Percentiles rank a stretch among this genome's conserved stretches.
Evolutionary conservation across 768 basidiomycete genomes (phyloP).

Genomic region (Thelephora ganbajun): DNA sequence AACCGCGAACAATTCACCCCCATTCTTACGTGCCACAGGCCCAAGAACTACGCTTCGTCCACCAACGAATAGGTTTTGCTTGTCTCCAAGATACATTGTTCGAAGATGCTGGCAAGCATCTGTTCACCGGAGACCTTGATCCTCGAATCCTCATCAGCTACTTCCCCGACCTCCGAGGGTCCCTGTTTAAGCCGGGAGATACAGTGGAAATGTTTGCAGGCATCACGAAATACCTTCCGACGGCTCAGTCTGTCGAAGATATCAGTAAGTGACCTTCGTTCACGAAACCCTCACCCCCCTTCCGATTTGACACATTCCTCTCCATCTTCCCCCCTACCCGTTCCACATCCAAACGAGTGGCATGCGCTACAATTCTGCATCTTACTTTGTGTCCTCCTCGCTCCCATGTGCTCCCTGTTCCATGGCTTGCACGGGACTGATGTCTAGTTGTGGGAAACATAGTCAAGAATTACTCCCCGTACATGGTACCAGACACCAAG

Average conservation of each 20-base stretch:
- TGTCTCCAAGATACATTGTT: conserved; percentile 71
- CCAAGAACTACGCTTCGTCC: conserved; percentile 65
- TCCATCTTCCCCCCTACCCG: conserved; percentile 12
- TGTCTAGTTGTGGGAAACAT: conserved; percentile 71
- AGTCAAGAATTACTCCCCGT: conserved; percentile 87
- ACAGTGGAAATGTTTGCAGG: conserved; percentile 63
- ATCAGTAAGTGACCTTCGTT: conserved; percentile 53
- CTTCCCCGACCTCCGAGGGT: conserved; percentile 62
- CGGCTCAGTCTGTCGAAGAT: conserved; percentile 59
- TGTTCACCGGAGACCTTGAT: conserved; percentile 73
- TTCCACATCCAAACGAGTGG: conserved; percentile 8
- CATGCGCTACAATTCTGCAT: not conserved
- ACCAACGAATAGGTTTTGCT: conserved; percentile 72
- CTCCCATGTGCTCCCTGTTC: conserved; percentile 11
- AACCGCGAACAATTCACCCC: not conserved
- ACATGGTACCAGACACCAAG: conserved; percentile 57
- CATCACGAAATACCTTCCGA: conserved; percentile 55
- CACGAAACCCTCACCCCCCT: not conserved
- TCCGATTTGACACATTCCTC: conserved; percentile 6
- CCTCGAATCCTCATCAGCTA: conserved; percentile 72
- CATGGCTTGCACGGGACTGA: conserved; percentile 48
- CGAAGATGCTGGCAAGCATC: conserved; percentile 65
- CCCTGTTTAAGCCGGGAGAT: conserved; percentile 40
- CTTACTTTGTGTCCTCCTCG: conserved; percentile 4
- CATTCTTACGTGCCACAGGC: conserved; percentile 20